Percentiles rank a stretch among this genome's conserved stretches.
Evolutionary conservation across 305 asterid genomes (phyloP).

Genomic region (Fraxinus albicans): DNA sequence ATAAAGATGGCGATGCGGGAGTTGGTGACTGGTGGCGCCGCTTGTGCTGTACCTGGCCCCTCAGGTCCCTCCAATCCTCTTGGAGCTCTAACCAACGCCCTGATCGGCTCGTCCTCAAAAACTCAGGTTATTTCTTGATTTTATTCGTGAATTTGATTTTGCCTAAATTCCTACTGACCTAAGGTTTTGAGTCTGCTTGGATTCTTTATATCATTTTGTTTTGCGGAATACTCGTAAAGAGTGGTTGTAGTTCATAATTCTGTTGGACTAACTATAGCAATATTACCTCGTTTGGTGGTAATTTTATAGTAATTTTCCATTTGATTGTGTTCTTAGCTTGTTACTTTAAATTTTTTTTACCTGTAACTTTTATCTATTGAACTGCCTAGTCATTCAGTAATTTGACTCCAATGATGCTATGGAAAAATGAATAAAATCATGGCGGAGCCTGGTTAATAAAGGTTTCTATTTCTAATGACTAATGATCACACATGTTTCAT

Average conservation of each 20-base stretch:
- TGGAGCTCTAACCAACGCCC: conserved; percentile 83
- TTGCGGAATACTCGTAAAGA: not conserved
- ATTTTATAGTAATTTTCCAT: not conserved
- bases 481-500: not conserved
- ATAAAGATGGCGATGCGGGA: conserved; percentile 84
- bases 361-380: not conserved
- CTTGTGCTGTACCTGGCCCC: conserved; percentile 82
- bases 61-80: conserved; percentile 86
- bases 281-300: not conserved
- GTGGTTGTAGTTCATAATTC: not conserved
- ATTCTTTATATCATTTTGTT: not conserved
- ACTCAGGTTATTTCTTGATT: conserved; percentile 59
- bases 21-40: conserved; percentile 77
- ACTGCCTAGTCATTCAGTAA: not conserved
- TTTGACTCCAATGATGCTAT: not conserved
- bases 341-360: not conserved
- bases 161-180: not conserved
- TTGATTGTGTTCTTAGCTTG: not conserved
- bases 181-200: not conserved
- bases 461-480: not conserved
- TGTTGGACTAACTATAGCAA: not conserved
- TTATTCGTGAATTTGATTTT: conserved; percentile 9
- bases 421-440: not conserved
- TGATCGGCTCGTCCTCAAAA: conserved; percentile 90
- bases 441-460: not conserved